These are phyloP conservation scores for Plenodomus biglobosus DNA, from an alignment of 2,329 filamentous ascomycete genomes.

Conservation along the genomic window DNA sequence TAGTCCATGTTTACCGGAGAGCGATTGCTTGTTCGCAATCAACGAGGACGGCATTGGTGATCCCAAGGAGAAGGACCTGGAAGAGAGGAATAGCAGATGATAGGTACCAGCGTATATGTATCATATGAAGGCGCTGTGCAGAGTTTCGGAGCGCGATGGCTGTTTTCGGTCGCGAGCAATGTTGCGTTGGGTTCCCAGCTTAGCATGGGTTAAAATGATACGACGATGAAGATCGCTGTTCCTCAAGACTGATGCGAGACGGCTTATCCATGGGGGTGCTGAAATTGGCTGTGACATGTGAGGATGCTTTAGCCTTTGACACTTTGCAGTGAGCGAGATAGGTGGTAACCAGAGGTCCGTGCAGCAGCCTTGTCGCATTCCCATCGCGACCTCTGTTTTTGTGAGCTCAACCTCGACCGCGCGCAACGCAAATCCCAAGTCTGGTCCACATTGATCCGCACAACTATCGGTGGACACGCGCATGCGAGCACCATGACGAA, in stretches of 20 bases:
- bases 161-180: too few relatives aligned
- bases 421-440: conserved; percentile 16
- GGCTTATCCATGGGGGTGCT: too few relatives aligned
- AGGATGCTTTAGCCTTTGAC: too few relatives aligned
- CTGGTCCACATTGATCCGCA: conserved; percentile 8
- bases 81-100: conserved; percentile 58
- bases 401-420: conserved; percentile 26
- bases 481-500: conserved; percentile 71
- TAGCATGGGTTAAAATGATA: too few relatives aligned
- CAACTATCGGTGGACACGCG: conserved; percentile 5
- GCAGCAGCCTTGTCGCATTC: conserved; percentile 22
- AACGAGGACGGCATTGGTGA: conserved; percentile 96
- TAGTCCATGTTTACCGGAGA: conserved; percentile 93
- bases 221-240: too few relatives aligned
- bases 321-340: too few relatives aligned
- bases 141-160: too few relatives aligned
- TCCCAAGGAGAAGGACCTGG: conserved; percentile 90
- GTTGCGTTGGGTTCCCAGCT: too few relatives aligned
- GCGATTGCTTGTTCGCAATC: conserved; percentile 95
- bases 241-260: too few relatives aligned
- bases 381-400: conserved; percentile 40
- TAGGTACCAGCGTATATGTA: too few relatives aligned
- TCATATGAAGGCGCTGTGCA: too few relatives aligned
- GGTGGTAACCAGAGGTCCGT: conserved; percentile 13
- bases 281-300: too few relatives aligned